These are phyloP conservation scores for Mycena belliarum DNA, from an alignment of 768 basidiomycete genomes.

Conservation along the genomic window DNA sequence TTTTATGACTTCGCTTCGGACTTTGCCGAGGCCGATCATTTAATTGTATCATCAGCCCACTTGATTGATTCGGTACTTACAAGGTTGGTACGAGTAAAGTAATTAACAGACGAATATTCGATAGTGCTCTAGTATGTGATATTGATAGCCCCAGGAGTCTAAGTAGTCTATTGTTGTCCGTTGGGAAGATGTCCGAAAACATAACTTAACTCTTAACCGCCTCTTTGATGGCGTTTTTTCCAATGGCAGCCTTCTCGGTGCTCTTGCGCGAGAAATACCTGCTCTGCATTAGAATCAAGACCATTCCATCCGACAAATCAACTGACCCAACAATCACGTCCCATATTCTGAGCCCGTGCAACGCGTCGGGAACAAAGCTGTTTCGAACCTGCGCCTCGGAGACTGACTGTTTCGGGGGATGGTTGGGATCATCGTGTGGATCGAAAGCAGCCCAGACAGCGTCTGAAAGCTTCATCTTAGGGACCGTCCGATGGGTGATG, in stretches of 20 bases:
- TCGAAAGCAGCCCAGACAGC: constrained; percentile 51
- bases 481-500: constrained; percentile 52
- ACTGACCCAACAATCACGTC: constrained; percentile 50
- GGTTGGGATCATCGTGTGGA: constrained; percentile 47
- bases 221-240: constrained; percentile 30
- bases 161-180: no score
- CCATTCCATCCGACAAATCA: neutral
- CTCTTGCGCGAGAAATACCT: constrained; percentile 54
- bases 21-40: no score
- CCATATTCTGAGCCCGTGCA: constrained; percentile 61
- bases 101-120: neutral
- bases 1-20: neutral
- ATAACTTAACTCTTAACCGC: no score
- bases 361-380: constrained; percentile 35
- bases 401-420: constrained; percentile 52
- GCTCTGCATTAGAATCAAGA: neutral
- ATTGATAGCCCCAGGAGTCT: no score
- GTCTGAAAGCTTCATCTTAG: constrained; percentile 46
- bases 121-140: neutral
- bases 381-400: constrained; percentile 53
- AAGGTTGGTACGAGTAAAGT: neutral
- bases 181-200: no score
- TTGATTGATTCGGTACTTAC: no score
- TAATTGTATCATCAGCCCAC: no score
- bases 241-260: constrained; percentile 33